Evolutionary conservation across 257 asterid genomes (phyloP).

Genomic region (Solanum bulbocastanum): DNA sequence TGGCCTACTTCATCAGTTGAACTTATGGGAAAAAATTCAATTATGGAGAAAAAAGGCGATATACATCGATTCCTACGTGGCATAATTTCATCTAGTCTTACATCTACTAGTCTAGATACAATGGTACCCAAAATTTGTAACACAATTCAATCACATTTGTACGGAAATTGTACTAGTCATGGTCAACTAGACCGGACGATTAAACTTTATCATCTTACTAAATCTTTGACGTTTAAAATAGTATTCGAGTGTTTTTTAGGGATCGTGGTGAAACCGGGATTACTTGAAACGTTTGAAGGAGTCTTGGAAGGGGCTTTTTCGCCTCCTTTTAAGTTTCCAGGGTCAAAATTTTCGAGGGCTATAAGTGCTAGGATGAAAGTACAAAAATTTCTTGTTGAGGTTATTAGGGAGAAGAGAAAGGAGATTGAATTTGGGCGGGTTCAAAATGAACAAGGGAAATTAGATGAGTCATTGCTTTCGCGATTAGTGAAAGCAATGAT

Average conservation of each 20-base stretch:
- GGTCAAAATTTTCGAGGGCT: conserved; percentile 67
- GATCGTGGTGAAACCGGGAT: conserved; percentile 40
- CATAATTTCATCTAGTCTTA: conserved; percentile 53
- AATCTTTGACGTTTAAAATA: conserved; percentile 48
- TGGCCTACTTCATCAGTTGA: conserved; percentile 87
- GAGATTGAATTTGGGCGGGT: conserved; percentile 27
- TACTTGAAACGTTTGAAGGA: conserved; percentile 51
- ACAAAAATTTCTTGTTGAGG: conserved; percentile 33
- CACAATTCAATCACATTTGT: conserved; percentile 34
- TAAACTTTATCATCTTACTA: conserved; percentile 36
- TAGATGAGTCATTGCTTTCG: conserved; percentile 37
- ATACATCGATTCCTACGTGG: conserved; percentile 61
- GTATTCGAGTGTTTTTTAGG: conserved; percentile 76
- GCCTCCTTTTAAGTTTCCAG: conserved; percentile 40
- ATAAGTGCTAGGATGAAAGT: conserved; percentile 55
- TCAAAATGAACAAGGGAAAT: neutral
- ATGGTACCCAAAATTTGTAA: conserved; percentile 59
- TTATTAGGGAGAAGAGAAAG: conserved; percentile 33
- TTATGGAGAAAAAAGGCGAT: conserved; percentile 86
- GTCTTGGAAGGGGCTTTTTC: conserved; percentile 80
- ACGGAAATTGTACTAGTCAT: conserved; percentile 20
- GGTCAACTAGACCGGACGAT: conserved; percentile 20
- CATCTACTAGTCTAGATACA: conserved; percentile 30
- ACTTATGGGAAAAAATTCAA: conserved; percentile 69
- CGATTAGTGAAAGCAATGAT: conserved; percentile 47